Evolutionary conservation across 805 yeast species (phyloP), one percentile per base, ranked within the genome.

Genomic region (Pichia deserticola): DNA sequence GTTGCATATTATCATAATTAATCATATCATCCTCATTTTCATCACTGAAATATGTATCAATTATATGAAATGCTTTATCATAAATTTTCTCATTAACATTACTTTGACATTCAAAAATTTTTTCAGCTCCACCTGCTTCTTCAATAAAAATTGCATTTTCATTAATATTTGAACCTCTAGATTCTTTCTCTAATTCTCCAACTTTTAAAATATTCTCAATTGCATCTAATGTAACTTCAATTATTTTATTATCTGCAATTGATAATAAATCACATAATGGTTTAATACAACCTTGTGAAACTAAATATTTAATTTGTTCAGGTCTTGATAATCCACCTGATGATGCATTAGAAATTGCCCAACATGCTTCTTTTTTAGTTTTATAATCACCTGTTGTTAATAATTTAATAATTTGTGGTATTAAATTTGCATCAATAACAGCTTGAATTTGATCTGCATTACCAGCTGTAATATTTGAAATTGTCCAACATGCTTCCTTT

Each of bases 401-500:
- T 66, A 93, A 76, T 55, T 84, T 71, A 65, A 89, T 83, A 59
- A 93, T 82, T 51, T 90, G 96, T 39, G 98, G 99, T 56, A 93
- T 83, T 65, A 93, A 76, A 71, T 93, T 93, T 53, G 92, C 84
- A 66, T 90, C 96, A 61, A 93, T 90, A 46, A 93, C 98, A 13
- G 97, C 92, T 73, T 92, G 97, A 61, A 92, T 89, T 74, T 93
- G 99, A 54, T 86, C 90, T 27, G 90, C 72, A 67, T 88, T 93
- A 62, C 99, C 99, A 27, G 99, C 99, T 36, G 99, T 93, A 65
- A 93, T 90, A 71, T 93, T 93, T 51, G 97, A 90, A 55, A 93
- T 84, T 37, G 99, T 92, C 99, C 99, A 93, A 74, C 99, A 89
- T 5, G 98, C 96, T 74, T 93, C 99, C 68, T 93, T 93, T 65